Percentiles rank a stretch among this genome's conserved stretches.
Evolutionary conservation across 1,139 yeast species (phyloP).

Genomic region (Suhomyces ambrosiae): DNA sequence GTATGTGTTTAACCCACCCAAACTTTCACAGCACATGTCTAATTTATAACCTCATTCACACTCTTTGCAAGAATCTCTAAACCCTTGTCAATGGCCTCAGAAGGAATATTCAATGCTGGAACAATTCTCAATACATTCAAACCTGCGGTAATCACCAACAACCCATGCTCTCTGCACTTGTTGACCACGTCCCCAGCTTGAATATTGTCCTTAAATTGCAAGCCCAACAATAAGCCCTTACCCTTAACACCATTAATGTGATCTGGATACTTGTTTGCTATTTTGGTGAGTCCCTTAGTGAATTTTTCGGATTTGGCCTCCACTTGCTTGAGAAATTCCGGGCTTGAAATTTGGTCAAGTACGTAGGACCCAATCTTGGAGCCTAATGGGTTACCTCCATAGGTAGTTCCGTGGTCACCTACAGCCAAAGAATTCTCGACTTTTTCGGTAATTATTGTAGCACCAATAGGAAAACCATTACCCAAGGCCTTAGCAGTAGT

Average conservation of each 20-base stretch:
- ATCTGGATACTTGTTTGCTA: constrained; percentile 59
- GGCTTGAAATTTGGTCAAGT: constrained; percentile 62
- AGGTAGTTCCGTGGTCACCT: constrained; percentile 98
- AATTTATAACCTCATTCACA: constrained; percentile 24
- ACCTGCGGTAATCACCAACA: constrained; percentile 87
- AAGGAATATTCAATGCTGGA: constrained; percentile 86
- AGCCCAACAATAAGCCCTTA: constrained; percentile 81
- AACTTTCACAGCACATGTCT: background rate
- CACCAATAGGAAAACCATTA: constrained; percentile 97
- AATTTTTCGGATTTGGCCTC: constrained; percentile 58
- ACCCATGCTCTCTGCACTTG: constrained; percentile 75
- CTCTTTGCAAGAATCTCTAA: constrained; percentile 62
- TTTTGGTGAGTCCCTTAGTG: constrained; percentile 47
- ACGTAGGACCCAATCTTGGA: constrained; percentile 80
- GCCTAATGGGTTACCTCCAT: constrained; percentile 96
- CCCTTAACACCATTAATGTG: constrained; percentile 76
- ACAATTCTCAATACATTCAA: constrained; percentile 86
- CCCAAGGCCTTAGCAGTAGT: constrained; percentile 97
- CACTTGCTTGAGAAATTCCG: constrained; percentile 63
- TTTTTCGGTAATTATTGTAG: constrained; percentile 80
- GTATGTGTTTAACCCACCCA: too few species aligned
- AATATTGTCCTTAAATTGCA: constrained; percentile 60
- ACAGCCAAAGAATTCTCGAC: constrained; percentile 73
- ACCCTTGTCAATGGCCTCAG: constrained; percentile 69
- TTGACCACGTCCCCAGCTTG: constrained; percentile 68